Evolutionary conservation across 768 basidiomycete genomes (phyloP), one percentile per base, ranked within the genome.

Genomic region (Trametes villosa): DNA sequence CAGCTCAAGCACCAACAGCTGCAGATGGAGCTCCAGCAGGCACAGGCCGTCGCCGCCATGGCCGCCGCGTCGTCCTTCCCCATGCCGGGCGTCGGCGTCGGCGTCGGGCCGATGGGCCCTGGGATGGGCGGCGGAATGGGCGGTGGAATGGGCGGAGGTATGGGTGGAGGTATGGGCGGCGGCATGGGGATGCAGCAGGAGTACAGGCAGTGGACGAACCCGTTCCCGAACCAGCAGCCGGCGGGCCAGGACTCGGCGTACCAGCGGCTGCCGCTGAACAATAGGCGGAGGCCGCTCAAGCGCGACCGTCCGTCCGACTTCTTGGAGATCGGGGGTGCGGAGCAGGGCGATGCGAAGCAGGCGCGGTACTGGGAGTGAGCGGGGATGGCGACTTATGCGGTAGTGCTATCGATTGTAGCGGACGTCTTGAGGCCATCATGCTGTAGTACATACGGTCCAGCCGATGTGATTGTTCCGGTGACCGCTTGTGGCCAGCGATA

Each of bases 241-340:
- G 81, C 82, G 51, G 80, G 81, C 7, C 85, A 86, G 68, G 92
- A 94, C 63, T 93, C 91, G 7, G 89, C 92, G n/a, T 94, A 94
- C 71, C 92, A 94, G 71, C 81, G 92, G 34, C 70, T 92, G 49
- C 92, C 92, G 30, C 75, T 94, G 54, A 94, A 93, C 68, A 92
- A 91, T 67, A 81, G 92, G 59, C 82, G 92, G 53, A 86, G 86
- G 52, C 48, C 55, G 65, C 68, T 91, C 65, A 93, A 94, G 74
- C 82, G 92, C 9, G 92, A 94, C 30, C 79, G 92, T 46, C 92
- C 92, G 1, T 87, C 89, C 4, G 92, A 94, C 74, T 94, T 94
- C 69, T 72, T 92, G 68, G 92, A 93, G 67, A 81, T 91, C 2
- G 67, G 64, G 12, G 84, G 84, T 3, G 83, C 80, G 15, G 86